Base-by-base conservation (phyloP, 495 filamentous ascomycete genomes). In the Poronia punctata region DNA sequence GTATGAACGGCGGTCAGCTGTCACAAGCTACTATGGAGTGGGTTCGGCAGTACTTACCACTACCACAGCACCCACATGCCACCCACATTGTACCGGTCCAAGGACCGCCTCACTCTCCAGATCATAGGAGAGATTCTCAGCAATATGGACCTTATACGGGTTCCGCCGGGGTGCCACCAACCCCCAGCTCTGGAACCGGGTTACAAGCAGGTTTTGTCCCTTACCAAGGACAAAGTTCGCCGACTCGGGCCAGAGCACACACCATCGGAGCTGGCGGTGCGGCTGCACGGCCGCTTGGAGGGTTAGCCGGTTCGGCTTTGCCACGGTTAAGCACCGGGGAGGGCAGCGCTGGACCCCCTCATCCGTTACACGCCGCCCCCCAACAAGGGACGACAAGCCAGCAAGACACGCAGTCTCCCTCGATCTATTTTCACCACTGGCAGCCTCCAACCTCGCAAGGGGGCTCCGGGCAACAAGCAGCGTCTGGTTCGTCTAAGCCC, bases 371-470 rank as follows among this genome's bases (percentile, higher is more conserved):
- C 33, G 27, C 35, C 10, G n/a, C 29, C 26, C 3, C 35, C 15
- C 34, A 56, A 23, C 62, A 58, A 41, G 39, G 53, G 46, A 26
- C 49, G 32, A 19, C 55, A 48, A 59, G 64, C n/a, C 68, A 74
- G 35, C 72, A 74, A 40, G 71, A 80, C 41, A 71, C 80, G 36
- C 64, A 75, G 26, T 72, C 78, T 6, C 80, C 85, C 5, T 79
- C 79, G 10, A 82, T 95, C 35, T 93, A 86, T 55, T 94, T 94
- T 46, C 88, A 94, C 54, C 86, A 94, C 53, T 95, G 86, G 86
- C 80, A 86, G 38, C 89, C 89, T 4, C 88, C 88, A 18, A 69
- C 65, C 10, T 71, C 74, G 5, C 78, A 80, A 59, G 59, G 67
- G 48, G 71, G 70, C 48, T 63, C 68, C 38, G 74, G 79, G 53